These are phyloP conservation scores for Ilex asprella DNA, from an alignment of 257 asterid species.

Conservation along the genomic window DNA sequence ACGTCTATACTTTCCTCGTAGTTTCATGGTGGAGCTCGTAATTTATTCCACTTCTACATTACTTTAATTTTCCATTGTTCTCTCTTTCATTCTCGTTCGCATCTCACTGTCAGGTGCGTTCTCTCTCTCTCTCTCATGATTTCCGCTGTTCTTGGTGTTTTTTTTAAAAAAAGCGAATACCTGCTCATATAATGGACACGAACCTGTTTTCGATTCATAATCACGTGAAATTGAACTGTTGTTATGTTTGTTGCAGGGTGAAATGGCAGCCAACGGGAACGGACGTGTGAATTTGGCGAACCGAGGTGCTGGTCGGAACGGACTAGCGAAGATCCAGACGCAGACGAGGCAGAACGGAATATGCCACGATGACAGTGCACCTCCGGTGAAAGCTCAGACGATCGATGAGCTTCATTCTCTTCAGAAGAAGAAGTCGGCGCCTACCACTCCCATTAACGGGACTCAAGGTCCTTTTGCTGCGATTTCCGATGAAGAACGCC, in stretches of 20 bases:
- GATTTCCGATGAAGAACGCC: slow-evolving; percentile 55
- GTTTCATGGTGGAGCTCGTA: no score
- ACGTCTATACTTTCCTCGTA: no score
- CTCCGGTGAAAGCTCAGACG: slow-evolving; percentile 77
- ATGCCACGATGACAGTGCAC: slow-evolving; percentile 76
- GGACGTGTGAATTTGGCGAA: slow-evolving; percentile 49
- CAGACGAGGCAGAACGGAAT: slow-evolving; percentile 40
- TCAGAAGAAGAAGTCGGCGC: slow-evolving; percentile 83
- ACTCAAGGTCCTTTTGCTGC: slow-evolving; percentile 35
- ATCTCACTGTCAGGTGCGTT: no score
- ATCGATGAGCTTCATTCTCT: slow-evolving; percentile 81
- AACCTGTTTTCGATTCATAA: no score
- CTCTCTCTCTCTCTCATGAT: no score
- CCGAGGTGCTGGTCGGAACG: slow-evolving; percentile 29
- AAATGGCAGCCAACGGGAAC: slow-evolving; percentile 28
- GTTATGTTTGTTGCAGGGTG: slow-evolving; percentile 1
- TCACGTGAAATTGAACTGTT: no score
- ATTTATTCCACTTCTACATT: no score
- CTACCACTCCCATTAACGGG: slow-evolving; percentile 59
- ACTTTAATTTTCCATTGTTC: no score
- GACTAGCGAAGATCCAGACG: slow-evolving; percentile 67
- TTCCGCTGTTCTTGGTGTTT: no score
- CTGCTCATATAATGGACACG: no score
- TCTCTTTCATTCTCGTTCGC: no score
- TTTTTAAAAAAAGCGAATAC: no score